Percentiles rank a stretch among this genome's conserved stretches.
phyloP scores from a whole-genome alignment of 495 filamentous ascomycete genomes.

The Talaromyces adpressus region DNA sequence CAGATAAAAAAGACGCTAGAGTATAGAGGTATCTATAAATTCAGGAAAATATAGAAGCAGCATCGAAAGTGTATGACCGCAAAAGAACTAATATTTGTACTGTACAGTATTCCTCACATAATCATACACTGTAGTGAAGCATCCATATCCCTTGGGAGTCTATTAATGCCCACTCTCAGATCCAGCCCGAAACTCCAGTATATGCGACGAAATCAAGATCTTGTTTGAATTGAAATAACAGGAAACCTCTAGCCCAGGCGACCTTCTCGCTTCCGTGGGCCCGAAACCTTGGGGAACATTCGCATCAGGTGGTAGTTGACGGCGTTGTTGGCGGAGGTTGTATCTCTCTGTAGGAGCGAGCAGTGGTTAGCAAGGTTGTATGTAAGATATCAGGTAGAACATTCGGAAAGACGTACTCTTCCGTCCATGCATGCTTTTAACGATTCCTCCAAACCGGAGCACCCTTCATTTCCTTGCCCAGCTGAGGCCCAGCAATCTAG shows the following conservation, averaged over 20 bases:
- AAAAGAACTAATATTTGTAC: constrained; percentile 5
- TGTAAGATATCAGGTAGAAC: background rate
- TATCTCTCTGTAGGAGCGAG: constrained; percentile 44
- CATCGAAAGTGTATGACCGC: background rate
- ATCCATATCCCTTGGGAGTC: background rate
- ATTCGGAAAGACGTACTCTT: constrained; percentile 41
- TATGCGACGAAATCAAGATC: constrained; percentile 1
- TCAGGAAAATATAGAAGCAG: background rate
- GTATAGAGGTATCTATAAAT: background rate
- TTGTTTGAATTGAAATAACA: background rate
- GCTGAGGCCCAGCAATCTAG: constrained; percentile 92
- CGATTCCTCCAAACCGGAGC: constrained; percentile 70
- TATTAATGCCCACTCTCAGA: background rate
- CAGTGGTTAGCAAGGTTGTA: background rate
- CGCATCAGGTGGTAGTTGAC: constrained; percentile 94
- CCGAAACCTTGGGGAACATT: constrained; percentile 73
- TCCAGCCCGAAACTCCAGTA: constrained; percentile 6
- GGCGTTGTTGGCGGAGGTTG: constrained; percentile 63
- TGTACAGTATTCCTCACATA: constrained; percentile 5
- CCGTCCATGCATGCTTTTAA: constrained; percentile 92
- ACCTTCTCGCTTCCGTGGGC: constrained; percentile 63
- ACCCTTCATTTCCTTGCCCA: constrained; percentile 66
- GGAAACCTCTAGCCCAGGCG: constrained; percentile 23
- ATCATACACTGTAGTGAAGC: constrained; percentile 3
- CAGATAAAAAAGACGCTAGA: background rate